A percentile compares a stretch with the other conserved stretches of the same genome.
Conservation (phyloP, 148 eudicot species). For the Polygonum aviculare region DNA sequence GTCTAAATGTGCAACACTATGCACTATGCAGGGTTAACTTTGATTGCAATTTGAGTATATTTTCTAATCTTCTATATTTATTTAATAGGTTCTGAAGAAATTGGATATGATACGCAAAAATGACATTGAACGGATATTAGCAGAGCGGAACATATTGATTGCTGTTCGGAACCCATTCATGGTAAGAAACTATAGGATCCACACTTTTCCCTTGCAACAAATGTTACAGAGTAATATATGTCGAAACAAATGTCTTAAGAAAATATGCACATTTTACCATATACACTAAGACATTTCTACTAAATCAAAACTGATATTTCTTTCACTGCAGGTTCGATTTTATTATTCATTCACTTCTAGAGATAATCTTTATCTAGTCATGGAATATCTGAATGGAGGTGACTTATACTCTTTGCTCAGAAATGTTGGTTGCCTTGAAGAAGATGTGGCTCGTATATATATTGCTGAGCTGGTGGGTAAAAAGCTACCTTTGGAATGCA, state of each 20-base stretch:
- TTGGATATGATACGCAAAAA: conserved; percentile 55
- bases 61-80: not conserved
- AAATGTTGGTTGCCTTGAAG: conserved; percentile 59
- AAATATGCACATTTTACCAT: not conserved
- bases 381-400: conserved; percentile 70
- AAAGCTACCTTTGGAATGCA: conserved; percentile 1
- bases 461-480: conserved; percentile 51
- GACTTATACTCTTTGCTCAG: conserved; percentile 55
- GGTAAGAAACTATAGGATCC: conserved; percentile 18
- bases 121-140: conserved; percentile 61
- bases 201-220: not conserved
- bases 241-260: not conserved
- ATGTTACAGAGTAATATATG: not conserved
- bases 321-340: conserved; percentile 45
- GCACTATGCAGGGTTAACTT: not conserved
- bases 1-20: not conserved
- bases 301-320: not conserved
- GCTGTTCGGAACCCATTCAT: conserved; percentile 63
- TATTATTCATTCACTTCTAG: conserved; percentile 61
- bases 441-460: conserved; percentile 46
- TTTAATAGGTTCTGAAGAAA: conserved; percentile 50
- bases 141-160: conserved; percentile 62
- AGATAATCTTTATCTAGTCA: conserved; percentile 58
- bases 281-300: not conserved
- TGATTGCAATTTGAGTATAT: not conserved